A percentile compares a stretch with the other conserved stretches of the same genome.
Evolutionary conservation across 2,329 filamentous ascomycete species (phyloP).

Genomic region (Fusarium succisae): DNA sequence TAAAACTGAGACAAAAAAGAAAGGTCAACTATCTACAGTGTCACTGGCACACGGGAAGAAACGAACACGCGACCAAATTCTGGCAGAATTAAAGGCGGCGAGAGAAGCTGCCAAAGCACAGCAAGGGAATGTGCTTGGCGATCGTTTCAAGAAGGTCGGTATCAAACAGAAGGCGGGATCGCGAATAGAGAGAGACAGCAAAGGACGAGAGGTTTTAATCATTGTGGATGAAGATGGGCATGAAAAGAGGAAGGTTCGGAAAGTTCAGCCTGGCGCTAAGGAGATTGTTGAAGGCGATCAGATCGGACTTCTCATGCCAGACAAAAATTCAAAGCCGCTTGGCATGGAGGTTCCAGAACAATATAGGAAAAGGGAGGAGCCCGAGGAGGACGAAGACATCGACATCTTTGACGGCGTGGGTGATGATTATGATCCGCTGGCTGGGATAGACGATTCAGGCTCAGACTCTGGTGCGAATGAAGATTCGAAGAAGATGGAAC

Average conservation of each 20-base stretch:
- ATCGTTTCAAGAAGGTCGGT: constrained; percentile 73
- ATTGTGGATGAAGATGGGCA: constrained; percentile 73
- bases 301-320: constrained; percentile 60
- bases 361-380: constrained; percentile 58
- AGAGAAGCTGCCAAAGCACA: constrained; percentile 67
- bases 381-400: constrained; percentile 63
- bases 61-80: constrained; percentile 71
- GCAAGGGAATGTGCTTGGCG: constrained; percentile 62
- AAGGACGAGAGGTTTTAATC: constrained; percentile 71
- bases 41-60: constrained; percentile 66
- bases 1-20: constrained; percentile 61
- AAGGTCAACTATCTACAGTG: constrained; percentile 67
- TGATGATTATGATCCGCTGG: constrained; percentile 74
- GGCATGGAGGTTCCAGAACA: constrained; percentile 74
- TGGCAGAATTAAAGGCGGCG: constrained; percentile 73
- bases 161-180: constrained; percentile 62
- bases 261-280: constrained; percentile 54
- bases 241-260: constrained; percentile 72
- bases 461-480: constrained; percentile 57
- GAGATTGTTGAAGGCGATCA: constrained; percentile 50
- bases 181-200: constrained; percentile 68
- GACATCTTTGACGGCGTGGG: constrained; percentile 74
- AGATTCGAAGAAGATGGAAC: constrained; percentile 39
- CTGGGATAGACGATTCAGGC: constrained; percentile 62
- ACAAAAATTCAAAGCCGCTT: constrained; percentile 65